Evolutionary conservation across 345 rosid species (phyloP).

Genomic region (Tarenaya hassleriana): DNA sequence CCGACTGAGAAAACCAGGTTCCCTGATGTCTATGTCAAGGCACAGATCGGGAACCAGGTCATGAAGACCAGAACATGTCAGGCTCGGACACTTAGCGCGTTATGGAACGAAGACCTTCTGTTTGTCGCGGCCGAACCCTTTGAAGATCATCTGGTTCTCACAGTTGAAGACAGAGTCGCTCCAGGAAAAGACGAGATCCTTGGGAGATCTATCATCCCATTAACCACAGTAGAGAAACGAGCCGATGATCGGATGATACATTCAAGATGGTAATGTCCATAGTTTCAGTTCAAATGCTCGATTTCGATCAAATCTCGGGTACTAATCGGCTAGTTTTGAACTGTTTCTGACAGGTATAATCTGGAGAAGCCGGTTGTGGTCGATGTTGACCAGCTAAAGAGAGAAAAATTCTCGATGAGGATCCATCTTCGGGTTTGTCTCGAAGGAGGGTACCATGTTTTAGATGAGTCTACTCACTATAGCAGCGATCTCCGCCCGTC

Average conservation of each 20-base stretch:
- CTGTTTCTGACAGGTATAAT: constrained; percentile 36
- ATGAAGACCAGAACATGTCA: constrained; percentile 73
- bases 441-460: constrained; percentile 96
- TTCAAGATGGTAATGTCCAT: constrained; percentile 49
- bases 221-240: constrained; percentile 64
- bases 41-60: constrained; percentile 66
- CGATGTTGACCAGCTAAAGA: constrained; percentile 75
- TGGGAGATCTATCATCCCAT: constrained; percentile 59
- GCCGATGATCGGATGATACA: constrained; percentile 72
- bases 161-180: constrained; percentile 77
- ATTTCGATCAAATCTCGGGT: neutral
- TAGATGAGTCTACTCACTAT: constrained; percentile 92
- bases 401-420: constrained; percentile 80
- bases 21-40: constrained; percentile 88
- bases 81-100: constrained; percentile 62
- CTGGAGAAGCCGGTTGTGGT: constrained; percentile 72
- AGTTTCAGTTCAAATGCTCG: neutral
- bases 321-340: neutral
- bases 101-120: constrained; percentile 95
- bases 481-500: constrained; percentile 97
- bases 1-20: constrained; percentile 67
- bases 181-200: constrained; percentile 85
- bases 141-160: constrained; percentile 72
- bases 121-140: constrained; percentile 91
- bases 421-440: constrained; percentile 87